A percentile compares a stretch with the other conserved stretches of the same genome.
Evolutionary conservation across 306 rosid genomes (phyloP).

Genomic region (Acacia melanoxylon): DNA sequence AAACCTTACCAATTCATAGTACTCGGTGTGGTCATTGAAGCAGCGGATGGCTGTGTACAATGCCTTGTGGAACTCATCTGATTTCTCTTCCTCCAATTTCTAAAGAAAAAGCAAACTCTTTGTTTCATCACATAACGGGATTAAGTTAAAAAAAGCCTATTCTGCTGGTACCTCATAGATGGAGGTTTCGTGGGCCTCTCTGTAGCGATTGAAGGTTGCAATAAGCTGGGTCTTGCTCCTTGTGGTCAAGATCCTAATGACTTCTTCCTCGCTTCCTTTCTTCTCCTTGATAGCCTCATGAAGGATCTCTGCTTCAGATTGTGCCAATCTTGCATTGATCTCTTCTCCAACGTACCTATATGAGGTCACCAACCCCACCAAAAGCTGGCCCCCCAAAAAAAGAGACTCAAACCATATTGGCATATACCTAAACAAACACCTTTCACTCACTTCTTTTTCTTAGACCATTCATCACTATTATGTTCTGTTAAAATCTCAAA

Average conservation of each 20-base stretch:
- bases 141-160: too few species aligned
- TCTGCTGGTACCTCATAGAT: constrained; percentile 60
- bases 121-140: not conserved
- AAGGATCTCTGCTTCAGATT: constrained; percentile 68
- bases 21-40: constrained; percentile 64
- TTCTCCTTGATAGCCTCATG: constrained; percentile 66
- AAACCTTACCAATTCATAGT: constrained; percentile 70
- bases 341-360: constrained; percentile 57
- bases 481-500: not conserved
- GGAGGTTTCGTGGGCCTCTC: constrained; percentile 66
- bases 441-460: constrained; percentile 11
- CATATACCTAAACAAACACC: not conserved
- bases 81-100: constrained; percentile 54
- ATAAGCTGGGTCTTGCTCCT: constrained; percentile 76
- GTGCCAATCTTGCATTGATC: constrained; percentile 47
- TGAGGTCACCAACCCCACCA: constrained; percentile 64
- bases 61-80: constrained; percentile 55
- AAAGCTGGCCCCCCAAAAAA: constrained; percentile 42
- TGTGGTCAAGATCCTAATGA: constrained; percentile 70
- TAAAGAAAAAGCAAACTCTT: not conserved
- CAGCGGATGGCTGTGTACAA: constrained; percentile 54
- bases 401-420: not conserved
- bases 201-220: constrained; percentile 71
- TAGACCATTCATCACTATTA: not conserved
- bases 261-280: constrained; percentile 50